A percentile compares a stretch with the other conserved stretches of the same genome.
phyloP scores from a whole-genome alignment of 228 moss, liverwort and hornwort species.

The Sphagnum magellanicum region DNA sequence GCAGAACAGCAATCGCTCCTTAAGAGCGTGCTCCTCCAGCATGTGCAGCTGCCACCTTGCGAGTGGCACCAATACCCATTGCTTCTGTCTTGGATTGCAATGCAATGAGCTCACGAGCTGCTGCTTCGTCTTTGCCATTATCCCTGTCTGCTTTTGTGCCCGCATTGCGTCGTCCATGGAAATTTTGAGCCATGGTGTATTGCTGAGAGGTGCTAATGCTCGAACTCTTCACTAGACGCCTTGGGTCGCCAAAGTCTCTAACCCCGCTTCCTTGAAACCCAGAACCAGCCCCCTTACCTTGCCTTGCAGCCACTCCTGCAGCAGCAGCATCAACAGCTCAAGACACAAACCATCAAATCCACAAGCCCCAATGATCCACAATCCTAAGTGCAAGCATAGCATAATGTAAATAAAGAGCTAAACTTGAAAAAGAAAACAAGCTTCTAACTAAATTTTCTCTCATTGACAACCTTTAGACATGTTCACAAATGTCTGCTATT shows the following conservation, averaged over 20 bases:
- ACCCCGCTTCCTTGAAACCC: conserved; percentile 33
- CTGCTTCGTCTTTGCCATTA: conserved; percentile 69
- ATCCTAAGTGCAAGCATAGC: too few relatives aligned
- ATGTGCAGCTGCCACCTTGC: conserved; percentile 74
- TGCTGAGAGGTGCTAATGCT: conserved; percentile 80
- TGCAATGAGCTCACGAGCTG: conserved; percentile 73
- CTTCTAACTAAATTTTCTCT: too few relatives aligned
- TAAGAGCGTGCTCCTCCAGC: conserved; percentile 46
- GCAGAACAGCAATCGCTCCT: too few relatives aligned
- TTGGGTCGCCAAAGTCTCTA: conserved; percentile 69
- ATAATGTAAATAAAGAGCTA: too few relatives aligned
- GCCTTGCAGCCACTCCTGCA: conserved; percentile 69
- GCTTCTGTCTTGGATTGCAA: conserved; percentile 99
- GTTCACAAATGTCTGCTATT: too few relatives aligned
- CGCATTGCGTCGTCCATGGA: conserved; percentile 81
- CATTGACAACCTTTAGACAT: too few relatives aligned
- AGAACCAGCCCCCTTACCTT: conserved; percentile 62
- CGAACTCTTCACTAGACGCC: conserved; percentile 73
- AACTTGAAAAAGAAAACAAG: too few relatives aligned
- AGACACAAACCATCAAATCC: too few relatives aligned
- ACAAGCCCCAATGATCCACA: too few relatives aligned
- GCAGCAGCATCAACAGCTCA: background rate
- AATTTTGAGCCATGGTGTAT: conserved; percentile 57
- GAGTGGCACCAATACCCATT: conserved; percentile 84
- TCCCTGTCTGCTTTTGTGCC: conserved; percentile 63